These are phyloP conservation scores for Vaccinium corymbosum DNA, from an alignment of 148 eudicot genomes.

Conservation along the genomic window DNA sequence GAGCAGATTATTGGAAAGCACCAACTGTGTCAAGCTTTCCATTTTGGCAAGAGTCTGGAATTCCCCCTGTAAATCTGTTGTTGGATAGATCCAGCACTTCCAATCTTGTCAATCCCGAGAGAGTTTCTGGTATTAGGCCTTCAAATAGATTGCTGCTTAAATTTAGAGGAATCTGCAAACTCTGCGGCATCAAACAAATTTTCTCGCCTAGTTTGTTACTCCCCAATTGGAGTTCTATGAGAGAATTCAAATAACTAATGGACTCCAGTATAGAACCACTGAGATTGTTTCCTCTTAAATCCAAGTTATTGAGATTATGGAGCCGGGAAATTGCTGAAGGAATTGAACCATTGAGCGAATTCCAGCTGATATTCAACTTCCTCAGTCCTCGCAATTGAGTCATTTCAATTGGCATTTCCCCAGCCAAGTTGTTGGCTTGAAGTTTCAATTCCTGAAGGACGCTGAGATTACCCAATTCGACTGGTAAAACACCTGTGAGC, in stretches of 20 bases:
- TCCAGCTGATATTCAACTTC: conserved; percentile 11
- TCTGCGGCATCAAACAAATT: too few species aligned
- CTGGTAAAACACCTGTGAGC: conserved; percentile 49
- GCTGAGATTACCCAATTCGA: conserved; percentile 39
- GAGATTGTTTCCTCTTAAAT: conserved; percentile 2
- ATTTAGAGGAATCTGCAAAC: too few species aligned
- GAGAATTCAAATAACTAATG: too few species aligned
- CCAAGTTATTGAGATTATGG: conserved; percentile 40
- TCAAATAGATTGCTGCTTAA: too few species aligned
- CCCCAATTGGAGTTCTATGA: too few species aligned
- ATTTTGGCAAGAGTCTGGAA: conserved; percentile 37
- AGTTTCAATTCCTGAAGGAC: conserved; percentile 53
- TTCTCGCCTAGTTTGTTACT: too few species aligned
- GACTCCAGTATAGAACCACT: too few species aligned
- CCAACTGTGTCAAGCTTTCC: conserved; percentile 31
- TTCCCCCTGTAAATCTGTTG: conserved; percentile 52
- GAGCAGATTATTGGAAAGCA: too few species aligned
- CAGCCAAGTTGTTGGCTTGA: conserved; percentile 46
- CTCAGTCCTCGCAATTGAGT: conserved; percentile 20
- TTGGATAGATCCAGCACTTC: conserved; percentile 75
- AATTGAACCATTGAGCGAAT: conserved; percentile 53
- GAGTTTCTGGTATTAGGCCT: conserved; percentile 39
- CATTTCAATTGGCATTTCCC: conserved; percentile 52
- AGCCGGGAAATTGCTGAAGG: conserved; percentile 45
- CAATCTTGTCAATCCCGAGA: conserved; percentile 26